Conservation (phyloP, 2,329 filamentous ascomycete genomes). For the Diaporthe longicolla region DNA sequence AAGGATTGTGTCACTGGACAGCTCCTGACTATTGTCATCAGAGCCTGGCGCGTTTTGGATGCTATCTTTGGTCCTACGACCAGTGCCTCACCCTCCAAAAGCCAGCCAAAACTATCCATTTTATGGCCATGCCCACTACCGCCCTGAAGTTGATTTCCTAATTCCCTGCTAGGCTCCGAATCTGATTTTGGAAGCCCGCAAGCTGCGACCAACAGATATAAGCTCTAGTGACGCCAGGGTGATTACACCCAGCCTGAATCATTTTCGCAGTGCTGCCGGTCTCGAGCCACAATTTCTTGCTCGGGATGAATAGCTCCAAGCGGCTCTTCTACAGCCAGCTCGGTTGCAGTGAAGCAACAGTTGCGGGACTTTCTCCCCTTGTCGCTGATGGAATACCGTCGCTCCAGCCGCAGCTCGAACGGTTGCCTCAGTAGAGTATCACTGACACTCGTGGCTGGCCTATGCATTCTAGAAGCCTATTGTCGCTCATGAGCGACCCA, state of each 20-base stretch:
- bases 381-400: not conserved
- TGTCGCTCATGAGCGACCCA: not conserved
- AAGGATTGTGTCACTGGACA: not conserved
- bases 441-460: not conserved
- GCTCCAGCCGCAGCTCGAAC: not conserved
- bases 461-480: not conserved
- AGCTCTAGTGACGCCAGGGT: not conserved
- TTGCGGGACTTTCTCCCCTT: not conserved
- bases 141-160: conserved; percentile 22
- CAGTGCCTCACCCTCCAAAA: not conserved
- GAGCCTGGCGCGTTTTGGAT: not conserved
- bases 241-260: not conserved
- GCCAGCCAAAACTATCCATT: not conserved
- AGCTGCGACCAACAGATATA: conserved; percentile 16
- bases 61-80: not conserved
- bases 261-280: not conserved
- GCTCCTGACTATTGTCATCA: not conserved
- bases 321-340: not conserved
- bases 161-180: conserved; percentile 33
- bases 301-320: not conserved
- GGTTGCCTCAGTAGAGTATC: not conserved
- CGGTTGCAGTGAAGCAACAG: not conserved
- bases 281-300: not conserved
- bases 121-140: not conserved
- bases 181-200: not conserved